Conservation (phyloP, 805 yeast species). For the Zygotorulaspora danielsina region DNA sequence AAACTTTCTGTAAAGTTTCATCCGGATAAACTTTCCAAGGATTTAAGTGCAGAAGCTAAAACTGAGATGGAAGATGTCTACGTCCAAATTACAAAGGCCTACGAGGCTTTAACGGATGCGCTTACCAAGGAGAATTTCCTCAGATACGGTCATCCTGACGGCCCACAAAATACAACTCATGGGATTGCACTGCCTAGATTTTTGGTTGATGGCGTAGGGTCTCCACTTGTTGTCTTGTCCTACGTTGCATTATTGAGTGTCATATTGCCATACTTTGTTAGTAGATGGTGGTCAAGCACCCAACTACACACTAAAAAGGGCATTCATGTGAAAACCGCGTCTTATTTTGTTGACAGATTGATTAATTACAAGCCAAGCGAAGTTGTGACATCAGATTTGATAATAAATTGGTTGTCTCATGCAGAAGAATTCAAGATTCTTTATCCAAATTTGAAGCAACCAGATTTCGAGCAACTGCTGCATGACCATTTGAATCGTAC, state of each 20-base stretch:
- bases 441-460: slow-evolving; percentile 39
- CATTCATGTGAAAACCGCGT: slow-evolving; percentile 79
- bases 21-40: slow-evolving; percentile 81
- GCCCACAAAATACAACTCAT: slow-evolving; percentile 83
- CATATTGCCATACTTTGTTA: slow-evolving; percentile 74
- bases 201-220: slow-evolving; percentile 76
- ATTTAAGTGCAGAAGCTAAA: slow-evolving; percentile 52
- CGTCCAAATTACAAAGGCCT: slow-evolving; percentile 83
- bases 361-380: slow-evolving; percentile 72
- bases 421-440: slow-evolving; percentile 61
- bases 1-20: slow-evolving; percentile 84
- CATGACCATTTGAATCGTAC: slow-evolving; percentile 56
- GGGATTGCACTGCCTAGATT: slow-evolving; percentile 95
- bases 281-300: slow-evolving; percentile 85
- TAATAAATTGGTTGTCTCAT: slow-evolving; percentile 55
- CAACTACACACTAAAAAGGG: slow-evolving; percentile 79
- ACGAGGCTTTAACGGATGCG: slow-evolving; percentile 92
- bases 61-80: slow-evolving; percentile 65
- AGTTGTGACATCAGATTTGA: slow-evolving; percentile 49
- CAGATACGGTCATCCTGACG: slow-evolving; percentile 96
- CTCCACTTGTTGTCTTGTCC: slow-evolving; percentile 55
- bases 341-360: slow-evolving; percentile 62
- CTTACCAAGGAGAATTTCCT: slow-evolving; percentile 72
- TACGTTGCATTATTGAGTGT: slow-evolving; percentile 74
- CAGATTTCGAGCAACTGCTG: slow-evolving; percentile 49